phyloP scores from a whole-genome alignment of 257 asterid genomes.

The Salvia miltiorrhiza region DNA sequence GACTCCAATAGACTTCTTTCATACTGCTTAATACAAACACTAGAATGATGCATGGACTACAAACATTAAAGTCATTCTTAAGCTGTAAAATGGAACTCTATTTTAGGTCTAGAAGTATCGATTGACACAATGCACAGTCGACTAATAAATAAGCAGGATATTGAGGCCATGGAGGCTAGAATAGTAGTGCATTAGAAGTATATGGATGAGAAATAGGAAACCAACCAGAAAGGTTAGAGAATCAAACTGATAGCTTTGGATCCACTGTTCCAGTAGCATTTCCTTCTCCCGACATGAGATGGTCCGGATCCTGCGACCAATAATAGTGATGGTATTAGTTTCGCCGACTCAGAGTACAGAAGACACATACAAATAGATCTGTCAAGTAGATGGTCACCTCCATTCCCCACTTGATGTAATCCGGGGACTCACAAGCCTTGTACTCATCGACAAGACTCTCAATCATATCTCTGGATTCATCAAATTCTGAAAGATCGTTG shows the following conservation, averaged over 20 bases:
- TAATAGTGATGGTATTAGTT: not conserved
- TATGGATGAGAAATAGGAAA: not conserved
- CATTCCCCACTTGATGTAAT: constrained; percentile 99
- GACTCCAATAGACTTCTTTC: not conserved
- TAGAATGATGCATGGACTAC: not conserved
- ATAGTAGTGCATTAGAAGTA: not conserved
- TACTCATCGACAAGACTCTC: constrained; percentile 97
- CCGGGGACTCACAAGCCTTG: constrained; percentile 99
- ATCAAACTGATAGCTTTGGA: constrained; percentile 52
- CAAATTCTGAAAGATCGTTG: constrained; percentile 97
- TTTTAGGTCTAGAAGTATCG: not conserved
- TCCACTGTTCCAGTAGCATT: constrained; percentile 74
- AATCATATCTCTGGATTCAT: constrained; percentile 95
- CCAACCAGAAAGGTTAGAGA: constrained; percentile 9
- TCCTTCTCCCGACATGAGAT: constrained; percentile 74
- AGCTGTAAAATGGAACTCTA: not conserved
- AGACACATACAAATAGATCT: not conserved
- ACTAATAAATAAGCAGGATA: not conserved
- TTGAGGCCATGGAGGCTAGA: too few species aligned
- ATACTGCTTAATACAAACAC: not conserved
- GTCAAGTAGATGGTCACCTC: constrained; percentile 50
- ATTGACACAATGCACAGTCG: not conserved
- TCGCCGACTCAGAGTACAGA: not conserved
- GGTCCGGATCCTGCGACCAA: constrained; percentile 70
- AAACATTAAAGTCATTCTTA: not conserved